These are phyloP conservation scores for Auricularia cornea DNA, from an alignment of 768 basidiomycete species.

Conservation along the genomic window DNA sequence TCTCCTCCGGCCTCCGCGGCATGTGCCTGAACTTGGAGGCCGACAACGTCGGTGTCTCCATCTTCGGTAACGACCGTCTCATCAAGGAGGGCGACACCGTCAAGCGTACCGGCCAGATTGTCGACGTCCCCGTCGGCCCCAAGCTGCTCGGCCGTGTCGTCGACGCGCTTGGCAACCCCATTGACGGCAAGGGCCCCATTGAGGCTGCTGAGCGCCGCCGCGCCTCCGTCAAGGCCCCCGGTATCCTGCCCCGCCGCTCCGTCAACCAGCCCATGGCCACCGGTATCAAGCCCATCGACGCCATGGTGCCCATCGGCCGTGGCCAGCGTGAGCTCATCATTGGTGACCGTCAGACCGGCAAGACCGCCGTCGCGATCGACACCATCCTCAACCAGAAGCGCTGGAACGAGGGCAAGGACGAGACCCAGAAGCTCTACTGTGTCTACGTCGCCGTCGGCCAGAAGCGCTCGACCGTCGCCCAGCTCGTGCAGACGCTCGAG, in stretches of 20 bases:
- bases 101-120: constrained; percentile 99
- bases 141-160: constrained; percentile 97
- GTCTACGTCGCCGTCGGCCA: constrained; percentile 99
- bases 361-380: constrained; percentile 99
- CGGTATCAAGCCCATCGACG: constrained; percentile 99
- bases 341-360: constrained; percentile 99
- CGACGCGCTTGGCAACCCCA: constrained; percentile 98
- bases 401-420: constrained; percentile 98
- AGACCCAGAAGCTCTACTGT: constrained; percentile 98
- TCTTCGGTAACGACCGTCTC: constrained; percentile 96
- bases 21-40: constrained; percentile 99
- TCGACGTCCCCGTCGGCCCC: constrained; percentile 98
- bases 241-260: constrained; percentile 97
- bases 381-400: constrained; percentile 99
- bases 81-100: constrained; percentile 99
- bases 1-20: constrained; percentile 98
- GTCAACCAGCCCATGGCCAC: constrained; percentile 99
- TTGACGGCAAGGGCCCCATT: constrained; percentile 98
- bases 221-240: constrained; percentile 97
- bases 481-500: constrained; percentile 98
- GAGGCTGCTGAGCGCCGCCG: constrained; percentile 88
- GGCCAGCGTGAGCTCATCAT: constrained; percentile 99
- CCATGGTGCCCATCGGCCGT: constrained; percentile 99
- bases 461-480: constrained; percentile 98
- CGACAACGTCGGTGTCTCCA: constrained; percentile 99